Percentiles rank a stretch among this genome's conserved stretches.
Conservation (phyloP, 2,329 filamentous ascomycete species). For the Xylaria sp. region DNA sequence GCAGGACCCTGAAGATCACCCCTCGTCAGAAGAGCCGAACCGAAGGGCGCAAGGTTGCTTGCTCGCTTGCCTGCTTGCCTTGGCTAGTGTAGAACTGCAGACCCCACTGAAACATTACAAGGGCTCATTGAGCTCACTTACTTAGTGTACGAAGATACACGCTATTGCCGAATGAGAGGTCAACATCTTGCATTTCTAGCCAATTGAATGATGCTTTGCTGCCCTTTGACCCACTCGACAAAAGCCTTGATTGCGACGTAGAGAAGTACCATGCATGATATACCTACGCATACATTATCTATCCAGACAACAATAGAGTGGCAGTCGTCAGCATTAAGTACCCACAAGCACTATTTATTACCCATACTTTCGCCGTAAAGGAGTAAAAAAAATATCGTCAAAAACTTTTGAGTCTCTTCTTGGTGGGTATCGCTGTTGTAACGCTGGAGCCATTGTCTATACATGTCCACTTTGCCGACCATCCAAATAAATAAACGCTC, state of each 20-base stretch:
- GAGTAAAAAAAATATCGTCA: neutral
- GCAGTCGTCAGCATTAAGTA: neutral
- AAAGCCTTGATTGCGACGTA: neutral
- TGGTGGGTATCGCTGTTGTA: slow-evolving; percentile 35
- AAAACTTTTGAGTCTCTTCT: slow-evolving; percentile 27
- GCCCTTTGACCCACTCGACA: neutral
- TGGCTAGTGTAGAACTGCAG: neutral
- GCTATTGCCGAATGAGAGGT: no score
- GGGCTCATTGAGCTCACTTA: neutral
- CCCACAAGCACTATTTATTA: no score
- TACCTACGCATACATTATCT: neutral
- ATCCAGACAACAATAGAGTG: neutral
- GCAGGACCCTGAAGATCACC: slow-evolving; percentile 26
- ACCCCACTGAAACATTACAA: slow-evolving; percentile 5
- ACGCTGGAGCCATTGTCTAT: slow-evolving; percentile 33
- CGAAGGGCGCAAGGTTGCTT: neutral
- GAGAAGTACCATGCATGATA: slow-evolving; percentile 8
- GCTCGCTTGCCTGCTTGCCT: neutral
- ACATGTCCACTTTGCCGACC: slow-evolving; percentile 27
- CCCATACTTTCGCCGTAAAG: neutral
- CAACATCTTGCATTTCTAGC: neutral
- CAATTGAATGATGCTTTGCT: slow-evolving; percentile 9
- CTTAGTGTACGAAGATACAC: no score
- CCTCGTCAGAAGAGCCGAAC: slow-evolving; percentile 16
- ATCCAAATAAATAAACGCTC: slow-evolving; percentile 28